These are phyloP conservation scores for Termitomyces bulborhizus DNA, from an alignment of 768 basidiomycete genomes.

Conservation along the genomic window DNA sequence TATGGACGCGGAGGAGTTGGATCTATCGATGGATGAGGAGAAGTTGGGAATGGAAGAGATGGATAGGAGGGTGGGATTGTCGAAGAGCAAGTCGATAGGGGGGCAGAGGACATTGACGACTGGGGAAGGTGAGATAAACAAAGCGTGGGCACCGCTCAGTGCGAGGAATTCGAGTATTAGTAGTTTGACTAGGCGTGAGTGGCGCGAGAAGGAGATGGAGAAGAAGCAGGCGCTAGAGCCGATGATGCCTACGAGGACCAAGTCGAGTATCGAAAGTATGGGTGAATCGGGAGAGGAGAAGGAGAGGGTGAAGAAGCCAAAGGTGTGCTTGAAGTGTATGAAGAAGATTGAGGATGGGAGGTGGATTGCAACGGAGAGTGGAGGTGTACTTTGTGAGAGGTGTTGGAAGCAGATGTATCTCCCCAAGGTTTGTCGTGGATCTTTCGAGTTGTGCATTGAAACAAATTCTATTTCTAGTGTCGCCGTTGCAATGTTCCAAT, in stretches of 20 bases:
- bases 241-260: slow-evolving; percentile 51
- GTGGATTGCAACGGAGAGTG: slow-evolving; percentile 78
- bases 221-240: slow-evolving; percentile 14
- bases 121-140: slow-evolving; percentile 6
- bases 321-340: slow-evolving; percentile 63
- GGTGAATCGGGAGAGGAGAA: slow-evolving; percentile 14
- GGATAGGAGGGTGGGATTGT: slow-evolving; percentile 16
- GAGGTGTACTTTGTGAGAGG: slow-evolving; percentile 73
- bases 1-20: slow-evolving; percentile 32
- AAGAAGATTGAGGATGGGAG: slow-evolving; percentile 70
- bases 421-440: slow-evolving; percentile 57
- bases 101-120: slow-evolving; percentile 15
- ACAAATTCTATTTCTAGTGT: slow-evolving; percentile 37
- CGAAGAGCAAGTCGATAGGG: slow-evolving; percentile 28
- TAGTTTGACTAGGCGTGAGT: slow-evolving; percentile 2
- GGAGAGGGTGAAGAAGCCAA: slow-evolving; percentile 28
- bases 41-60: slow-evolving; percentile 16
- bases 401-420: slow-evolving; percentile 98
- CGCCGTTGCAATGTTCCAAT: slow-evolving; percentile 83
- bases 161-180: slow-evolving; percentile 4
- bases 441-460: slow-evolving; percentile 1
- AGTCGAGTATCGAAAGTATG: slow-evolving; percentile 37
- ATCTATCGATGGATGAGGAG: slow-evolving; percentile 40
- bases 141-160: slow-evolving; percentile 11
- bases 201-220: slow-evolving; percentile 14